Evolutionary conservation across 306 rosid genomes (phyloP).

Genomic region (Malus sieversii): DNA sequence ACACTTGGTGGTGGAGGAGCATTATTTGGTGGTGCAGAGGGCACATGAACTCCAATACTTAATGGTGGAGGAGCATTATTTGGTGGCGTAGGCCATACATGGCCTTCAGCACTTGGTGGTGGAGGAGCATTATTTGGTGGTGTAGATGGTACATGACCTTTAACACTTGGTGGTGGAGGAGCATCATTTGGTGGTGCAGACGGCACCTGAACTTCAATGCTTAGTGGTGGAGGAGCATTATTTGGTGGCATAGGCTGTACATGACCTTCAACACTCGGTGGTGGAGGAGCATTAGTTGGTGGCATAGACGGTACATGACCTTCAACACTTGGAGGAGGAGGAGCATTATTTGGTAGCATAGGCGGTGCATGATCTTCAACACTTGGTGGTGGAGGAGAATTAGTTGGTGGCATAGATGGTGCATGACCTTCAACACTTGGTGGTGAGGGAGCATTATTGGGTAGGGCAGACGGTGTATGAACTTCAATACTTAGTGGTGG

Average conservation of each 20-base stretch:
- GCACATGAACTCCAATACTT: not conserved
- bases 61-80: too few relatives aligned
- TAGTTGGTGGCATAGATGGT: constrained; percentile 21
- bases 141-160: constrained; percentile 17
- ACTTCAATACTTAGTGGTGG: constrained; percentile 29
- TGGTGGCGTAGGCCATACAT: too few relatives aligned
- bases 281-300: constrained; percentile 28
- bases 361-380: constrained; percentile 24
- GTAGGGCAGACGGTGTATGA: constrained; percentile 27
- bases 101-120: constrained; percentile 29
- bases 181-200: constrained; percentile 19
- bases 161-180: constrained; percentile 37
- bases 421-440: constrained; percentile 26
- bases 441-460: constrained; percentile 30
- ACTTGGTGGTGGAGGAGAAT: constrained; percentile 33
- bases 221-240: constrained; percentile 33
- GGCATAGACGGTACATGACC: constrained; percentile 24
- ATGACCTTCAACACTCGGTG: constrained; percentile 30
- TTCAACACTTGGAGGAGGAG: constrained; percentile 32
- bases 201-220: not conserved
- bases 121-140: constrained; percentile 34
- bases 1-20: too few relatives aligned
- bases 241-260: constrained; percentile 20
- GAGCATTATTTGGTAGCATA: constrained; percentile 26
- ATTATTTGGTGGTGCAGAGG: constrained; percentile 8